A percentile compares a stretch with the other conserved stretches of the same genome.
Evolutionary conservation across 441 rosid genomes (phyloP).

Genomic region (Arabidopsis hybrid): DNA sequence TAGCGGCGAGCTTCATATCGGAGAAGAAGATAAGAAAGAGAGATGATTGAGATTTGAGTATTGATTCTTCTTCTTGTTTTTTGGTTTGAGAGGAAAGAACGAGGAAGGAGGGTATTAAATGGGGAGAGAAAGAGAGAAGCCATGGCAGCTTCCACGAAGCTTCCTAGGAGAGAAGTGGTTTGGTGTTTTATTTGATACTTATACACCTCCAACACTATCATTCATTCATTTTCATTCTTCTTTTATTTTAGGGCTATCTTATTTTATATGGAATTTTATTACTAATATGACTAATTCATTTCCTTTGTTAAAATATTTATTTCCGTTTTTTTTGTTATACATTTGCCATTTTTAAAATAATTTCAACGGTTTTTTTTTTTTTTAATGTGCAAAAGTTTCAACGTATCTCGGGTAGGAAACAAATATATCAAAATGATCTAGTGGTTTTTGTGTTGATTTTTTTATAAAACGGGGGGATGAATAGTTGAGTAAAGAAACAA

Average conservation of each 20-base stretch:
- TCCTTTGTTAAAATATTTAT: not conserved
- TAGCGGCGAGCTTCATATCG: slow-evolving; percentile 60
- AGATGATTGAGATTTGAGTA: not conserved
- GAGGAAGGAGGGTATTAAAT: slow-evolving; percentile 46
- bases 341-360: not conserved
- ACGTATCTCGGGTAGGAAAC: slow-evolving; percentile 18
- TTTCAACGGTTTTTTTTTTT: no score
- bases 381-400: not conserved
- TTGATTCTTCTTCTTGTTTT: not conserved
- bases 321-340: not conserved
- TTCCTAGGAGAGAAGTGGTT: slow-evolving; percentile 50
- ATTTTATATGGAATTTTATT: not conserved
- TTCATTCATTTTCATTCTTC: slow-evolving; percentile 24
- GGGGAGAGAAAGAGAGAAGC: slow-evolving; percentile 42
- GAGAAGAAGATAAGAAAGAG: not conserved
- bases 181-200: slow-evolving; percentile 29
- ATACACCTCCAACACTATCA: not conserved
- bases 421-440: not conserved
- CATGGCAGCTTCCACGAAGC: slow-evolving; percentile 84
- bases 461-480: not conserved
- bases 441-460: not conserved
- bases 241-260: not conserved
- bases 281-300: not conserved
- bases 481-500: slow-evolving; percentile 27
- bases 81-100: slow-evolving; percentile 32